phyloP scores from a whole-genome alignment of 148 eudicot species.

The Camellia granthamiana region DNA sequence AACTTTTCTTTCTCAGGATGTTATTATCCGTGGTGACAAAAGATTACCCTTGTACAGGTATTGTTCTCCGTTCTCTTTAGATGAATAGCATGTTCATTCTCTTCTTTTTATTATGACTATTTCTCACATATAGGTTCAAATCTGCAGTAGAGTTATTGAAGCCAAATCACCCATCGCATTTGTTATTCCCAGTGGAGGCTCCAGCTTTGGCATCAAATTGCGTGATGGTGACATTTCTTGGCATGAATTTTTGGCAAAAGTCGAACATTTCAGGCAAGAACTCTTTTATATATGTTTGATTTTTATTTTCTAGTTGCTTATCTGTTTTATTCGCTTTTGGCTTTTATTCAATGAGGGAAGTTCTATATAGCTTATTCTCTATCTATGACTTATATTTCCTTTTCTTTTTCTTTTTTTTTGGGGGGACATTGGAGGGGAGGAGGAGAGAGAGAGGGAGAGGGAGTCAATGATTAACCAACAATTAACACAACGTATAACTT shows the following conservation, averaged over 20 bases:
- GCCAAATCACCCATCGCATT: slow-evolving; percentile 84
- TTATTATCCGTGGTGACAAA: slow-evolving; percentile 75
- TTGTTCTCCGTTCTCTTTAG: slow-evolving; percentile 2
- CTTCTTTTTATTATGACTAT: slow-evolving; percentile 6
- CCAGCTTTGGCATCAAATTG: slow-evolving; percentile 35
- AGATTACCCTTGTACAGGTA: slow-evolving; percentile 87
- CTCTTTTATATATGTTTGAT: too few relatives aligned
- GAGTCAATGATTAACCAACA: too few relatives aligned
- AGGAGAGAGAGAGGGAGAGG: too few relatives aligned
- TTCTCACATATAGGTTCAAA: slow-evolving; percentile 23
- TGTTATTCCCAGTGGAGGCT: slow-evolving; percentile 51
- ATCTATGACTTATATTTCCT: too few relatives aligned
- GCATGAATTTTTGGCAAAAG: slow-evolving; percentile 66
- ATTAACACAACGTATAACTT: not conserved
- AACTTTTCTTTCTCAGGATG: slow-evolving; percentile 47
- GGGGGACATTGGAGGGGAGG: too few relatives aligned
- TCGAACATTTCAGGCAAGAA: slow-evolving; percentile 32
- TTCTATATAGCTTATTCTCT: too few relatives aligned
- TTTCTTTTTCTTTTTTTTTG: too few relatives aligned
- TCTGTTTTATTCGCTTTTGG: too few relatives aligned
- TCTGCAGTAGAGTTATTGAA: slow-evolving; percentile 78
- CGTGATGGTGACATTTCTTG: slow-evolving; percentile 82
- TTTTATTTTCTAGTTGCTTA: too few relatives aligned
- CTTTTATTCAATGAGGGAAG: too few relatives aligned
- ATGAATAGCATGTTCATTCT: slow-evolving; percentile 13